These are phyloP conservation scores for Aureobasidium uvarum DNA, from an alignment of 2,329 filamentous ascomycete genomes.

Conservation along the genomic window DNA sequence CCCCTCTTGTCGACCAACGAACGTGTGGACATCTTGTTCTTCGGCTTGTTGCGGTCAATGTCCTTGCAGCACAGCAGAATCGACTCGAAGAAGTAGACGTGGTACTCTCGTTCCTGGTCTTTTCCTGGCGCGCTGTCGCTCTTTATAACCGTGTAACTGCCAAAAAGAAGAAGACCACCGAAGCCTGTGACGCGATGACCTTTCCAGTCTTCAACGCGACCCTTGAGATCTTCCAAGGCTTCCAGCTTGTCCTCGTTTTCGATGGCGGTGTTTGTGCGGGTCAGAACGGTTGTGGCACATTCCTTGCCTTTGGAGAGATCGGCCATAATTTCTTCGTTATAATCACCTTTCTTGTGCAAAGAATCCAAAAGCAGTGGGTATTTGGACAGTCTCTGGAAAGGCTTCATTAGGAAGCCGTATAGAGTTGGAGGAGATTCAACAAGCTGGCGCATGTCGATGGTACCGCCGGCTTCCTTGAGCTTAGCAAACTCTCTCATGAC, in stretches of 20 bases:
- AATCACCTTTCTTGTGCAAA: constrained; percentile 75
- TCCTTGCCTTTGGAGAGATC: constrained; percentile 77
- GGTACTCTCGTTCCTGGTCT: constrained; percentile 95
- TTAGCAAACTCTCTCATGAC: constrained; percentile 85
- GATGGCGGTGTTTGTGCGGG: constrained; percentile 85
- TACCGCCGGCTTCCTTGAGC: constrained; percentile 68
- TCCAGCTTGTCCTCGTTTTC: constrained; percentile 82
- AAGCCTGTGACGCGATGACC: constrained; percentile 88
- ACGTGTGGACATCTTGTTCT: constrained; percentile 71
- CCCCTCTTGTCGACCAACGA: constrained; percentile 66
- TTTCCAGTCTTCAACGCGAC: constrained; percentile 95
- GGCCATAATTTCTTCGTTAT: constrained; percentile 65
- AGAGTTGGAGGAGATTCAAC: constrained; percentile 83
- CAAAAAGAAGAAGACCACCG: constrained; percentile 81
- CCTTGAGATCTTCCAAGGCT: constrained; percentile 76
- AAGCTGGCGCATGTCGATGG: constrained; percentile 61
- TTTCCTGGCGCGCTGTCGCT: constrained; percentile 60
- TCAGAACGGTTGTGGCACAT: constrained; percentile 76
- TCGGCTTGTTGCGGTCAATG: constrained; percentile 76
- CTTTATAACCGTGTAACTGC: constrained; percentile 88
- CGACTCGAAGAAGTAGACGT: constrained; percentile 94
- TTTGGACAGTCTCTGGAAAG: constrained; percentile 92
- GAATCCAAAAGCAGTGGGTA: constrained; percentile 90
- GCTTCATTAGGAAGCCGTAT: constrained; percentile 90
- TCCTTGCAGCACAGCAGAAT: constrained; percentile 98